phyloP scores from a whole-genome alignment of 768 basidiomycete genomes.

The Daedaleopsis nitida region DNA sequence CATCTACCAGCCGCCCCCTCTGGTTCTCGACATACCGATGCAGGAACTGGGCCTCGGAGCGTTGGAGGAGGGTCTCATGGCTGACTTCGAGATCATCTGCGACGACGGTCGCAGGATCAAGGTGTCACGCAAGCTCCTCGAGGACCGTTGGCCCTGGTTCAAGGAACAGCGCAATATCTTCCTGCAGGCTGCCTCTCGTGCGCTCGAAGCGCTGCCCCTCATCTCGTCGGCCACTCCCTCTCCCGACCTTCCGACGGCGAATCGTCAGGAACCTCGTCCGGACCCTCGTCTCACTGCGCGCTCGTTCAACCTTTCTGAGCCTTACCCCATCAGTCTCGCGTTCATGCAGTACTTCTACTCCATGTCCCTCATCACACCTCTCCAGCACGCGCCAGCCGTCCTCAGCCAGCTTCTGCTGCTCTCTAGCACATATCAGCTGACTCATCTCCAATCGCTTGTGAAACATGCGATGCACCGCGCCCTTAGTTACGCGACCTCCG shows the following conservation, averaged over 20 bases:
- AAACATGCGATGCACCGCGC: constrained; percentile 94
- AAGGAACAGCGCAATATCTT: constrained; percentile 65
- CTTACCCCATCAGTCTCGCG: constrained; percentile 86
- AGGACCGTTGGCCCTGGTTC: constrained; percentile 97
- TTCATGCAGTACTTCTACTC: constrained; percentile 95
- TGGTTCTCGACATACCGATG: constrained; percentile 66
- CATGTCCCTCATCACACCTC: constrained; percentile 79
- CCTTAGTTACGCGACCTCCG: constrained; percentile 80
- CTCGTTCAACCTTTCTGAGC: constrained; percentile 79
- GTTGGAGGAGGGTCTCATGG: constrained; percentile 76
- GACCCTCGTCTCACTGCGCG: constrained; percentile 85
- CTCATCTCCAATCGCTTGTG: constrained; percentile 76
- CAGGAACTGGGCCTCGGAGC: constrained; percentile 85
- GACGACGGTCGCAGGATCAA: constrained; percentile 84
- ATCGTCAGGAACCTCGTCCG: constrained; percentile 53
- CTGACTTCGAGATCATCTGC: constrained; percentile 92
- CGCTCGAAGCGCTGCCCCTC: constrained; percentile 59
- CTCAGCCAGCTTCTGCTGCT: constrained; percentile 85
- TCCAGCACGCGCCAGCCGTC: constrained; percentile 90
- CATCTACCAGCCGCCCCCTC: constrained; percentile 85
- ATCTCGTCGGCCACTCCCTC: constrained; percentile 64
- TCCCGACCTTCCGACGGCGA: constrained; percentile 59
- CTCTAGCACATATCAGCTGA: constrained; percentile 78
- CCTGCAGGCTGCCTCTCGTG: constrained; percentile 54
- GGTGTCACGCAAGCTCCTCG: constrained; percentile 83